Evolutionary conservation across 2,329 filamentous ascomycete species (phyloP).

Genomic region (Pseudocercospora eumusae): DNA sequence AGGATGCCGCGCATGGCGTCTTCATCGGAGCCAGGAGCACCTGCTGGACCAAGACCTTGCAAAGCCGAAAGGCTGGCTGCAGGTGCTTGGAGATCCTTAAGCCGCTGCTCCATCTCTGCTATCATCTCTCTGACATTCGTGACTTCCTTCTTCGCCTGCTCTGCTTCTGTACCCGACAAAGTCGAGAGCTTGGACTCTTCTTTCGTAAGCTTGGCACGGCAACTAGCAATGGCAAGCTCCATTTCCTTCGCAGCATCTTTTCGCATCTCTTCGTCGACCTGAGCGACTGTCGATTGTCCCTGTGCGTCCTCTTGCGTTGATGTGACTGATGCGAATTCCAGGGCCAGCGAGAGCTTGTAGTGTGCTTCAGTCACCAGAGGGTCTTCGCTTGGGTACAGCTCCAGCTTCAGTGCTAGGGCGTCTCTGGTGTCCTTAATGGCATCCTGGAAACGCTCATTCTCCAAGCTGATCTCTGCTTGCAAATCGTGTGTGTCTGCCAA

Average conservation of each 20-base stretch:
- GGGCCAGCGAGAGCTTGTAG: slow-evolving; percentile 90
- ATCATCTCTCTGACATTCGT: slow-evolving; percentile 76
- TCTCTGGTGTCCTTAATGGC: slow-evolving; percentile 83
- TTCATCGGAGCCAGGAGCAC: slow-evolving; percentile 41
- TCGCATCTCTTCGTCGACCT: slow-evolving; percentile 68
- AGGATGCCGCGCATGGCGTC: slow-evolving; percentile 62
- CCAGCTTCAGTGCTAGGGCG: slow-evolving; percentile 74
- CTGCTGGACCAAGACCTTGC: slow-evolving; percentile 50
- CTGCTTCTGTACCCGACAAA: slow-evolving; percentile 58
- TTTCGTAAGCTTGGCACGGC: slow-evolving; percentile 67
- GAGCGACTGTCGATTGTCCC: slow-evolving; percentile 40
- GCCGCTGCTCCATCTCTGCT: slow-evolving; percentile 74
- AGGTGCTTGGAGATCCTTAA: slow-evolving; percentile 68
- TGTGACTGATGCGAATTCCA: slow-evolving; percentile 85
- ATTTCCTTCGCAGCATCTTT: slow-evolving; percentile 71
- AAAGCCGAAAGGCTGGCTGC: slow-evolving; percentile 57
- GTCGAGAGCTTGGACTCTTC: slow-evolving; percentile 66
- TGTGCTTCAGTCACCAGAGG: slow-evolving; percentile 90
- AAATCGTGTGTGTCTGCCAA: slow-evolving; percentile 92
- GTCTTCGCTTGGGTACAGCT: slow-evolving; percentile 76
- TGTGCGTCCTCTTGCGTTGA: slow-evolving; percentile 55
- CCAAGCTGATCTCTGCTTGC: slow-evolving; percentile 92
- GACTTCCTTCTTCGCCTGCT: slow-evolving; percentile 65
- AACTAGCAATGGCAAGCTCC: slow-evolving; percentile 72
- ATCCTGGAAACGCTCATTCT: slow-evolving; percentile 87